These are phyloP conservation scores for Ananas comosus DNA, from an alignment of 176 grass and related monocot species.

Conservation along the genomic window DNA sequence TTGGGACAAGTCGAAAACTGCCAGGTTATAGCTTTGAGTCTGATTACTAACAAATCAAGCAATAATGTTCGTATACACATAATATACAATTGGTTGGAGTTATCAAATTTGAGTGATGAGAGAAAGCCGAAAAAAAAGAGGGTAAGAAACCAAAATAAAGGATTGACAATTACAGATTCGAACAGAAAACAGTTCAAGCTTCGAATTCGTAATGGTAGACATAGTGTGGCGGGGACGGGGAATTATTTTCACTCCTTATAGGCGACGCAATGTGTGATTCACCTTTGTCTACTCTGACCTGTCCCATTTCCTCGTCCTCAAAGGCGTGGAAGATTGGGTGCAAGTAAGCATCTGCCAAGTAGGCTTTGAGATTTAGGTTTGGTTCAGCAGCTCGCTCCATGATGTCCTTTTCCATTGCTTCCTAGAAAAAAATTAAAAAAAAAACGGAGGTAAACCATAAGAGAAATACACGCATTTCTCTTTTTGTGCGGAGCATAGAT, in stretches of 20 bases:
- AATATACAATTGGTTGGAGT: background rate
- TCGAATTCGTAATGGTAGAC: constrained; percentile 67
- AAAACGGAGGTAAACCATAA: background rate
- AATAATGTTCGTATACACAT: background rate
- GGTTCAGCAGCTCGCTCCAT: constrained; percentile 67
- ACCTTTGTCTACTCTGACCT: constrained; percentile 57
- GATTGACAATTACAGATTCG: background rate
- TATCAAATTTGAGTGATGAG: constrained; percentile 10
- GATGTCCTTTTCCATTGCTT: constrained; percentile 90
- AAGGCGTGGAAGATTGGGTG: constrained; percentile 79
- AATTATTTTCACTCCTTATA: constrained; percentile 31
- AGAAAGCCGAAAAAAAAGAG: background rate
- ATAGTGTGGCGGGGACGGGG: constrained; percentile 50
- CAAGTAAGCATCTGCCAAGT: constrained; percentile 74
- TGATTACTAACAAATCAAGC: background rate
- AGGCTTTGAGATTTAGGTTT: constrained; percentile 67
- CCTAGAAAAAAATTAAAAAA: constrained; percentile 23
- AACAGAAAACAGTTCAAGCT: constrained; percentile 11
- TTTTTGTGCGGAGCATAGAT: background rate
- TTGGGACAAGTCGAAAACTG: too few species aligned
- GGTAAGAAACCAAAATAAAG: constrained; percentile 1
- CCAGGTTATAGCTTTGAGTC: too few species aligned
- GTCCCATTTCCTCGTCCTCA: constrained; percentile 40
- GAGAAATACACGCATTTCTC: too few species aligned
- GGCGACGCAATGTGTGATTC: constrained; percentile 23